A percentile compares a stretch with the other conserved stretches of the same genome.
These are phyloP conservation scores for Cytospora leucostoma DNA, from an alignment of 2,329 filamentous ascomycete genomes.

Conservation along the genomic window DNA sequence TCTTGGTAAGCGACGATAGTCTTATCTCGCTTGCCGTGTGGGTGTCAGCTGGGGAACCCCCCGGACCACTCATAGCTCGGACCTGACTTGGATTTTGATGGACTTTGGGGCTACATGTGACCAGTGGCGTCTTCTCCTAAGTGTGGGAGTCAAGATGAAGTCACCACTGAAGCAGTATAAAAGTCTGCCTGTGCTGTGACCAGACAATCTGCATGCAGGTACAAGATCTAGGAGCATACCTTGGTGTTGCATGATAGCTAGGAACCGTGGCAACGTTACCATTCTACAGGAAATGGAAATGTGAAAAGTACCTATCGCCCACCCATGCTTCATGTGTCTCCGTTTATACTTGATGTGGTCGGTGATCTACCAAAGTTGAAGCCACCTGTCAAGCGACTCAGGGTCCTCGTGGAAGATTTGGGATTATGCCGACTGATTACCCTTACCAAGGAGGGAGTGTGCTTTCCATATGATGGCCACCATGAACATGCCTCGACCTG, in stretches of 20 bases:
- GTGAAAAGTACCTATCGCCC: neutral
- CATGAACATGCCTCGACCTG: too few species aligned
- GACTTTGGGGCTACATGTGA: neutral
- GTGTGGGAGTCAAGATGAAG: neutral
- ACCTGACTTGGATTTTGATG: neutral
- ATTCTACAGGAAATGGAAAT: neutral
- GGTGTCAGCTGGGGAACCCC: neutral
- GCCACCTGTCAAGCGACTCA: neutral
- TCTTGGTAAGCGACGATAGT: neutral
- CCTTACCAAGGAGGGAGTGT: neutral
- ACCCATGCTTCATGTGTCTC: neutral
- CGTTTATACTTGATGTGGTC: neutral
- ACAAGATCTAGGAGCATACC: neutral
- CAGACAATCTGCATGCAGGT: neutral
- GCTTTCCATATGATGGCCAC: neutral
- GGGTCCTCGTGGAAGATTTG: neutral
- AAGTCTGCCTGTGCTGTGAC: neutral
- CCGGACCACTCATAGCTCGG: neutral
- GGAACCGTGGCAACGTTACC: neutral
- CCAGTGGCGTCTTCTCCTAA: neutral
- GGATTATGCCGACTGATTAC: neutral
- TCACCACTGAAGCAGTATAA: neutral
- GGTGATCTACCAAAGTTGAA: neutral
- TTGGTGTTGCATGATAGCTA: neutral
- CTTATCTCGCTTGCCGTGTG: neutral